Conservation (phyloP, 2,329 filamentous ascomycete species). For the Akanthomyces uredinophilus region DNA sequence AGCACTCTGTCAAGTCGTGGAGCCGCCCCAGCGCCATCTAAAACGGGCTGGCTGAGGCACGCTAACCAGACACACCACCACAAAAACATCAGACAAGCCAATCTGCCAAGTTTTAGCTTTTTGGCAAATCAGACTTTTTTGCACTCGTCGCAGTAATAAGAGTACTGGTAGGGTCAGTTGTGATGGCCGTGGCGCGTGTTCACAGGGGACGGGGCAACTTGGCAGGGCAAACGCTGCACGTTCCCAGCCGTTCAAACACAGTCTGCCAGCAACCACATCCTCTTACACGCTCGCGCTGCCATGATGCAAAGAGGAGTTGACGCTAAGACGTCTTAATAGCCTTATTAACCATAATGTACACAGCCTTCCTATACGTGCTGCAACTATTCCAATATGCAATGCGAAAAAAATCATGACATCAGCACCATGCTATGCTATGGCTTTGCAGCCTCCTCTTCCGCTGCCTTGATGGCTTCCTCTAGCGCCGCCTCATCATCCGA, state of each 20-base stretch:
- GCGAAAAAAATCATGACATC: background rate
- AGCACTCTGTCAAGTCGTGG: background rate
- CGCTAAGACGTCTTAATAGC: background rate
- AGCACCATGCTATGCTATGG: background rate
- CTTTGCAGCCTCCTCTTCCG: slow-evolving; percentile 22
- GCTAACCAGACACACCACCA: background rate
- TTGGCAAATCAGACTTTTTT: background rate
- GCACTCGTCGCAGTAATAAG: background rate
- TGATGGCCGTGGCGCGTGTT: background rate
- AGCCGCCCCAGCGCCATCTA: background rate
- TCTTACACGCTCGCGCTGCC: background rate
- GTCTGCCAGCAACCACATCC: background rate
- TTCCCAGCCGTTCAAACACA: background rate
- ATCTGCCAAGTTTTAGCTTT: background rate
- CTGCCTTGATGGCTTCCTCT: slow-evolving; percentile 30
- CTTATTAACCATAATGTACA: background rate
- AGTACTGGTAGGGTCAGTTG: background rate
- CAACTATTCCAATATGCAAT: background rate
- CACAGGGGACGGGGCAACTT: background rate
- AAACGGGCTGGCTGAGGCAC: background rate
- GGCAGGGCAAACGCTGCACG: background rate
- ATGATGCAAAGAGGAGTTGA: background rate
- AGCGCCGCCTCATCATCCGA: slow-evolving; percentile 35
- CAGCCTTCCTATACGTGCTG: background rate
- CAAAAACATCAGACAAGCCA: background rate